Evolutionary conservation across 331 rosid genomes (phyloP), one percentile per base, ranked within the genome.

Genomic region (Saraca asoca): DNA sequence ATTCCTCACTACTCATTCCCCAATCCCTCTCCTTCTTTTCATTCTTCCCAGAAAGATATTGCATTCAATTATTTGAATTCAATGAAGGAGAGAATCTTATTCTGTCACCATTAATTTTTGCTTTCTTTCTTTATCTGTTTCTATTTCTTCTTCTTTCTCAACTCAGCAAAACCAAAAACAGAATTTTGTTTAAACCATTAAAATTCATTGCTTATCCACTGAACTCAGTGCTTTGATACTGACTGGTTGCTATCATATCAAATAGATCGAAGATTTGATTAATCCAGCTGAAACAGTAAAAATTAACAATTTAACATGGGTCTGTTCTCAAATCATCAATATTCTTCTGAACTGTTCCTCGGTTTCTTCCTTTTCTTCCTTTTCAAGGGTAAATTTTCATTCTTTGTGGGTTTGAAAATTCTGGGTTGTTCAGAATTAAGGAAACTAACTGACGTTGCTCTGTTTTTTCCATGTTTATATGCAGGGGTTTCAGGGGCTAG

Each of bases 401-500:
- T 39, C 4, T 2, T 0, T 44, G 20, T 66, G 51, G 9, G n/a
- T 43, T 24, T 3, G 31, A 24, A 24, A 24, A 24, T 24, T 38
- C 11, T 34, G 8, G 5, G 24, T 24, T 33, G 20, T 12, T n/a
- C 17, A 2, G 24, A 51, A 62, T 31, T 72, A 11, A 66, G 7
- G n/a, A 61, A 73, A 63, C 39, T 59, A 10, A 34, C 0, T 3
- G 13, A 18, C 20, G 12, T 43, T 69, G 37, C 41, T 62, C 50
- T 80, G 73, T 58, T 44, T 24, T 53, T 24, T 1, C 31, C 31
- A 44, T 24, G 31, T 24, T 24, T 24, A 24, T 24, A 64, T 41
- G 64, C 82, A 87, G 94, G 75, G 50, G 83, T 62, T 71, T 87
- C 94, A 17, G 86, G 88, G 9, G 85, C 94, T 7, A 82, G 83